phyloP scores from a whole-genome alignment of 768 basidiomycete species.

The Tulasnella sp. region DNA sequence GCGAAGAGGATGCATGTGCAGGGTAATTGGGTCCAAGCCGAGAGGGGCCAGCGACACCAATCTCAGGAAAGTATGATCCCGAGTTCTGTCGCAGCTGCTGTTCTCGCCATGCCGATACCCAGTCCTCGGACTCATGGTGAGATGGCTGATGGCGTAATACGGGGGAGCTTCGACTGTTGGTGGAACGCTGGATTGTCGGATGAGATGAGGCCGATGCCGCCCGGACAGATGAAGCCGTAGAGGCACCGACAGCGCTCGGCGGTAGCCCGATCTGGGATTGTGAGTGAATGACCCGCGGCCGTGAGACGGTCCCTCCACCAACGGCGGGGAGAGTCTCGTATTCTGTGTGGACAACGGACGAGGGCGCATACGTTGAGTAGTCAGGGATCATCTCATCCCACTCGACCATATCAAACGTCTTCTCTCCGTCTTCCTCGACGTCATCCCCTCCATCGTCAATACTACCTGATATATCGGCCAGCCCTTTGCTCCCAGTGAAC shows the following conservation, averaged over 20 bases:
- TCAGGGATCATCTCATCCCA: constrained; percentile 55
- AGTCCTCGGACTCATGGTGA: not conserved
- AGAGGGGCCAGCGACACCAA: constrained; percentile 8
- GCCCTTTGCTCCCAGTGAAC: constrained; percentile 45
- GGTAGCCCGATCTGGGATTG: constrained; percentile 62
- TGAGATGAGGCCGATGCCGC: constrained; percentile 31
- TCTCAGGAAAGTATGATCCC: constrained; percentile 10
- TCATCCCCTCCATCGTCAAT: constrained; percentile 37
- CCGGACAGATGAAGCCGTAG: constrained; percentile 22
- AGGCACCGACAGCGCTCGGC: constrained; percentile 24
- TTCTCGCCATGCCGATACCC: constrained; percentile 9
- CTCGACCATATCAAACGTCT: constrained; percentile 42
- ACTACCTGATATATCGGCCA: constrained; percentile 75
- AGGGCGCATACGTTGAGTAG: constrained; percentile 37
- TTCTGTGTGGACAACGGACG: constrained; percentile 29
- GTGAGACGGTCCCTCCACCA: constrained; percentile 77
- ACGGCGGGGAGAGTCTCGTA: constrained; percentile 88
- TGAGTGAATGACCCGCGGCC: constrained; percentile 76
- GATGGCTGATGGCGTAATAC: too few relatives aligned
- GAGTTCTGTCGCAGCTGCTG: not conserved
- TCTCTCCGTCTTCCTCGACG: constrained; percentile 19
- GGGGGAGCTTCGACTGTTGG: not conserved
- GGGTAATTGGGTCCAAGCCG: not conserved
- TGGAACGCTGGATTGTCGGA: too few relatives aligned
- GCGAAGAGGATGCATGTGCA: not conserved